Evolutionary conservation across 1,284 basidiomycete genomes (phyloP), one percentile per base, ranked within the genome.

Genomic region (Heliocybe sulcata): DNA sequence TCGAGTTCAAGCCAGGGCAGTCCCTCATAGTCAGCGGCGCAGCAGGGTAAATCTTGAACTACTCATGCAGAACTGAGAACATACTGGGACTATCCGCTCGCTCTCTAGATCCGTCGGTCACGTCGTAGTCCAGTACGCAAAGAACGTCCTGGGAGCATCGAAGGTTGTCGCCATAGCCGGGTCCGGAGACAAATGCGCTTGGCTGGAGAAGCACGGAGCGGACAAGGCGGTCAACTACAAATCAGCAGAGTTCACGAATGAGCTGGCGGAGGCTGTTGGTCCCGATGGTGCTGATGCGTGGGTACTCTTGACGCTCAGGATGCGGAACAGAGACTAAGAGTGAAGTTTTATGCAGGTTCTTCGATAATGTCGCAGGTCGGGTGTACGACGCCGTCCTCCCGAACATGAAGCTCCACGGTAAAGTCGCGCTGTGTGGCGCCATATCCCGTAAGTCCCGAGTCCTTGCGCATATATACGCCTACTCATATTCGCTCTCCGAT

Each of bases 181-280:
- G 35, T 72, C 72, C 2, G 63, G 67, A 20, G 71, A 72, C 48
- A 79, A 79, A 68, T 76, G 74, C 63, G 59, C 66, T 2, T 77
- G 72, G 73, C 65, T 70, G 55, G 67, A 73, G 55, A 66, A 66
- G 35, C 65, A 75, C 54, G 73, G 73, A 1, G 73, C 73, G 38
- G 76, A 78, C 64, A 66, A 67, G 31, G 73, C 71, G 27, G 63
- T 77, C 64, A 74, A 77, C 61, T 78, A 79, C 71, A 77, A 76
- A 65, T 67, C 62, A 33, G 14, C 59, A 16, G 52, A 48, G 3
- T 60, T 60, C 35, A 52, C 47, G n/a, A 20, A 58, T 6, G 61
- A 60, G 19, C 52, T 64, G 16, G 27, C 27, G 23, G 55, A 58
- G 22, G 60, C 57, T 4, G 55, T 58, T 9, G 29, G 29, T 4